Percentiles rank a stretch among this genome's conserved stretches.
These are phyloP conservation scores for Suhomyces ambrosiae DNA, from an alignment of 1,139 yeast species.

Conservation along the genomic window DNA sequence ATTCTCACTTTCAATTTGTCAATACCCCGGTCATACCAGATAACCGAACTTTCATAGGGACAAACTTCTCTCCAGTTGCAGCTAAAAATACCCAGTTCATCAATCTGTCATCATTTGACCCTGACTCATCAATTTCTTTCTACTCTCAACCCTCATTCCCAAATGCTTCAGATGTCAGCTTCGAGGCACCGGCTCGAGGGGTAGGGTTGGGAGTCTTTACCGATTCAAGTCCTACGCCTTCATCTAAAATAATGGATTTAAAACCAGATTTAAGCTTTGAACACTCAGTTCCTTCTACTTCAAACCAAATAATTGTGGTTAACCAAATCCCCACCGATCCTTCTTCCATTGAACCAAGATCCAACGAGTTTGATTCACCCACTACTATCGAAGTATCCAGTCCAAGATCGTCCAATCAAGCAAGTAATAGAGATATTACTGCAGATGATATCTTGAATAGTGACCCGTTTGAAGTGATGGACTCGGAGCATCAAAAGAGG, in stretches of 20 bases:
- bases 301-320: background rate
- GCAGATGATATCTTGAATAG: slow-evolving; percentile 27
- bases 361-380: slow-evolving; percentile 17
- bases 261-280: background rate
- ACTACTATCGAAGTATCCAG: slow-evolving; percentile 20
- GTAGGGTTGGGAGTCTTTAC: slow-evolving; percentile 13
- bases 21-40: slow-evolving; percentile 10
- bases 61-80: slow-evolving; percentile 9
- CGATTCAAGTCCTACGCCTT: slow-evolving; percentile 5
- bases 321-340: slow-evolving; percentile 1
- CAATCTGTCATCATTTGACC: background rate
- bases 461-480: slow-evolving; percentile 25
- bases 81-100: slow-evolving; percentile 5
- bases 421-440: slow-evolving; percentile 15
- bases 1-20: slow-evolving; percentile 8
- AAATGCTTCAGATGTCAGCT: slow-evolving; percentile 2
- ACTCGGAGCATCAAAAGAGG: background rate
- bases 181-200: slow-evolving; percentile 2
- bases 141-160: slow-evolving; percentile 2
- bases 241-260: slow-evolving; percentile 4
- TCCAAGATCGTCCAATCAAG: slow-evolving; percentile 14
- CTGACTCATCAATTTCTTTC: background rate
- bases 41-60: slow-evolving; percentile 2
- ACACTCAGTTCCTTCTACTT: background rate
- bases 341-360: slow-evolving; percentile 6